Conservation (phyloP, 371 early-diverging fungal genomes). For the Rhizomucor miehei region DNA sequence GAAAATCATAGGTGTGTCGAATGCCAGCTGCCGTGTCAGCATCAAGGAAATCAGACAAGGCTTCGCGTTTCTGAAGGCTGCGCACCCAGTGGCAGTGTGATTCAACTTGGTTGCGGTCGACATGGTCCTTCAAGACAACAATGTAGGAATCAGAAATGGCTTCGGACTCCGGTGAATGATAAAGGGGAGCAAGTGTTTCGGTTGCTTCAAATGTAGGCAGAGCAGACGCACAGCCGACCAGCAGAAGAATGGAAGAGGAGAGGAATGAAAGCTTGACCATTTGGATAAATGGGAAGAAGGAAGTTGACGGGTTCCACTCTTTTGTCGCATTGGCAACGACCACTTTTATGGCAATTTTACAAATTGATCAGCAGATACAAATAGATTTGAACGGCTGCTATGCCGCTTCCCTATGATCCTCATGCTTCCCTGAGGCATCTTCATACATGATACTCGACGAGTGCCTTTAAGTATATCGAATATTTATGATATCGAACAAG, state of each 20-base stretch:
- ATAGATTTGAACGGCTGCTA: too few relatives aligned
- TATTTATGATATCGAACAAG: too few relatives aligned
- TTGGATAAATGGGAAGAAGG: not conserved
- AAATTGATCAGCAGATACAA: too few relatives aligned
- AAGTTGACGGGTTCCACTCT: not conserved
- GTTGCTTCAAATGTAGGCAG: conserved; percentile 9
- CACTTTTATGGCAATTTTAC: too few relatives aligned
- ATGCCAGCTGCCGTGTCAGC: conserved; percentile 47
- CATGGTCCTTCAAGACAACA: conserved; percentile 75
- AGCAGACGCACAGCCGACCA: conserved; percentile 11
- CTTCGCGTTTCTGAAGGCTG: conserved; percentile 12
- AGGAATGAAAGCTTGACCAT: conserved; percentile 17
- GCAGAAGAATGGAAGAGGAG: conserved; percentile 16
- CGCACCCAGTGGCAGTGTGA: conserved; percentile 34
- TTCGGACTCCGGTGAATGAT: conserved; percentile 61
- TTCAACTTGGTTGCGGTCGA: conserved; percentile 19
- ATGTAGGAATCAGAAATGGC: conserved; percentile 79
- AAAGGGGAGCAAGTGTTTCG: conserved; percentile 56
- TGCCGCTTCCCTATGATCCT: too few relatives aligned
- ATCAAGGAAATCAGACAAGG: conserved; percentile 16
- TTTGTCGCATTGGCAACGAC: too few relatives aligned
- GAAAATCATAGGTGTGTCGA: conserved; percentile 71
- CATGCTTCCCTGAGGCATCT: too few relatives aligned
- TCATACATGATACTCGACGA: too few relatives aligned
- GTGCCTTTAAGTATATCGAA: too few relatives aligned